Evolutionary conservation across 768 basidiomycete genomes (phyloP).

Genomic region (Scleroderma bovista): DNA sequence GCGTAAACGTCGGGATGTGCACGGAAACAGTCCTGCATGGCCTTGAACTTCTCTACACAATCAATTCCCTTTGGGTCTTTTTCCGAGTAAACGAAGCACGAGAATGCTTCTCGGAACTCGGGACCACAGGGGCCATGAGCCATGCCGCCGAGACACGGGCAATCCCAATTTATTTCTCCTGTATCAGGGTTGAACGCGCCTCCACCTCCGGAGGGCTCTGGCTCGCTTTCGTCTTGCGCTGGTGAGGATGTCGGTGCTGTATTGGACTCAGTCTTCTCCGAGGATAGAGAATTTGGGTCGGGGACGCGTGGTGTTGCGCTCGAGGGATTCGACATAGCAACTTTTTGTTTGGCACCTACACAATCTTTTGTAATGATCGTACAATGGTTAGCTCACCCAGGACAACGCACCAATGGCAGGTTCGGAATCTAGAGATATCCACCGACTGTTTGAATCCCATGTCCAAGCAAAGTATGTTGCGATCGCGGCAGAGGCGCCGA

Average conservation of each 20-base stretch:
- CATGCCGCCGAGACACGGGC: constrained; percentile 98
- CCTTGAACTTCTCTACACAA: constrained; percentile 96
- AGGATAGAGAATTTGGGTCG: constrained; percentile 1
- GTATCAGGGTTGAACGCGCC: constrained; percentile 90
- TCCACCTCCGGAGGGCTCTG: constrained; percentile 29
- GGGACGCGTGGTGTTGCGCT: neutral
- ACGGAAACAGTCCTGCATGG: constrained; percentile 97
- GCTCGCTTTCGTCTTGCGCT: constrained; percentile 18
- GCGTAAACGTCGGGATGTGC: constrained; percentile 94
- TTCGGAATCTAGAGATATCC: constrained; percentile 45
- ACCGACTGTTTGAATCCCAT: constrained; percentile 35
- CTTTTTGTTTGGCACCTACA: constrained; percentile 16
- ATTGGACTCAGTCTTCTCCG: constrained; percentile 7
- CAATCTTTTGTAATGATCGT: neutral
- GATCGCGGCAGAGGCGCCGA: constrained; percentile 42
- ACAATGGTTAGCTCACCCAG: neutral
- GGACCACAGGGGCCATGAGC: constrained; percentile 93
- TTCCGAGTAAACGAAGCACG: constrained; percentile 93
- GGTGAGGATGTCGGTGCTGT: constrained; percentile 3
- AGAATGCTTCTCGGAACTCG: constrained; percentile 92
- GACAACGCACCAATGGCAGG: constrained; percentile 19
- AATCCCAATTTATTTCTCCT: constrained; percentile 99
- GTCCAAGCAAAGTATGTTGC: constrained; percentile 47
- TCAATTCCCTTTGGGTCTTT: constrained; percentile 96
- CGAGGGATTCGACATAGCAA: neutral